Conservation (phyloP, 2,329 filamentous ascomycete genomes). For the Aspergillus ibericus region DNA sequence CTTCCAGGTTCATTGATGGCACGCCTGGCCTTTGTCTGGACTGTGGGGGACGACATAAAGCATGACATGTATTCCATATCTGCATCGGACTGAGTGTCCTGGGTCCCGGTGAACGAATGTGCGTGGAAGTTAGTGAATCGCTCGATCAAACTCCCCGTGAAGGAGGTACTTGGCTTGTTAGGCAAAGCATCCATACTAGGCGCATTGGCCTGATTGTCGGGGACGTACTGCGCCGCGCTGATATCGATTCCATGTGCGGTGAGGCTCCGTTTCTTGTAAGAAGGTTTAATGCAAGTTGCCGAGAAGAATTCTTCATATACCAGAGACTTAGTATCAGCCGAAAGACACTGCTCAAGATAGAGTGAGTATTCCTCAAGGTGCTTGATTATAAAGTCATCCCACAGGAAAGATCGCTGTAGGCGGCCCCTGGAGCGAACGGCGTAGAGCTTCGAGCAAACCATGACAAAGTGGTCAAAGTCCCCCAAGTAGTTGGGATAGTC, state of each 20-base stretch:
- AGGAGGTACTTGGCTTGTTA: slow-evolving; percentile 18
- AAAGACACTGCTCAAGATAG: slow-evolving; percentile 32
- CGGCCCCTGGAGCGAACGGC: slow-evolving; percentile 30
- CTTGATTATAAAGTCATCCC: slow-evolving; percentile 50
- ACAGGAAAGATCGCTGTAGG: slow-evolving; percentile 39
- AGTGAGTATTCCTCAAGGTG: slow-evolving; percentile 38
- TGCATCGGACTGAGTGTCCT: slow-evolving; percentile 9
- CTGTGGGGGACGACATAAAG: slow-evolving; percentile 8
- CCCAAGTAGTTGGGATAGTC: slow-evolving; percentile 44
- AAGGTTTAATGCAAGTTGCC: slow-evolving; percentile 30
- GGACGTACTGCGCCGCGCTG: slow-evolving; percentile 27
- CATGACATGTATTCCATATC: slow-evolving; percentile 16
- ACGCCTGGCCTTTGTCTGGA: not conserved
- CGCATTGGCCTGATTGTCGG: slow-evolving; percentile 3
- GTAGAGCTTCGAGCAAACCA: slow-evolving; percentile 40
- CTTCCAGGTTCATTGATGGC: not conserved
- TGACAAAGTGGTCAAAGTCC: slow-evolving; percentile 38
- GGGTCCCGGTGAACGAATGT: slow-evolving; percentile 19
- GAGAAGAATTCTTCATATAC: slow-evolving; percentile 44
- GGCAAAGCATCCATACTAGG: not conserved
- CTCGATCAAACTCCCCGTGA: slow-evolving; percentile 29
- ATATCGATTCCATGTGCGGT: slow-evolving; percentile 31
- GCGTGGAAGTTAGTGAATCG: slow-evolving; percentile 26
- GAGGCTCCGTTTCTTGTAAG: slow-evolving; percentile 40
- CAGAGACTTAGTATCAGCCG: slow-evolving; percentile 26